phyloP scores from a whole-genome alignment of 2,329 filamentous ascomycete genomes.

The Claviceps africana region DNA sequence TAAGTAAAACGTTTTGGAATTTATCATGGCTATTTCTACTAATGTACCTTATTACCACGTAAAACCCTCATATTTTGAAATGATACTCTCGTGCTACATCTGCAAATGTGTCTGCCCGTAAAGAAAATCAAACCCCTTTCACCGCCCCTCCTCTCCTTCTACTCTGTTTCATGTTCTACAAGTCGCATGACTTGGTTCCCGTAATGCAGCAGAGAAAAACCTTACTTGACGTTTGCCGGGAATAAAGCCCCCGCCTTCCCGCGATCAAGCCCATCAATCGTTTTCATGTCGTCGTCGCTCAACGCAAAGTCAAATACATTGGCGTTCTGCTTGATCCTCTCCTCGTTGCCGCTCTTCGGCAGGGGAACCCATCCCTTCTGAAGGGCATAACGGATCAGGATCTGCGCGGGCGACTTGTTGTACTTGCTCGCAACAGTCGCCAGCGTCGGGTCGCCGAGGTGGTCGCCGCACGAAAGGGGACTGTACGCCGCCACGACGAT shows the following conservation, averaged over 20 bases:
- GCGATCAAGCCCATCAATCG: slow-evolving; percentile 17
- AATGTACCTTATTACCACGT: no score
- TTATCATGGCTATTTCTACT: no score
- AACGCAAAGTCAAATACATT: slow-evolving; percentile 49
- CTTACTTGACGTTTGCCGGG: slow-evolving; percentile 15
- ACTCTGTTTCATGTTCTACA: no score
- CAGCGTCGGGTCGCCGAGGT: slow-evolving; percentile 40
- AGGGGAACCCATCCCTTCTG: slow-evolving; percentile 57
- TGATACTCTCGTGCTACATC: no score
- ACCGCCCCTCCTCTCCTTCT: not conserved
- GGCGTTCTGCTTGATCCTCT: slow-evolving; percentile 45
- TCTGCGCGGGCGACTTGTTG: slow-evolving; percentile 45
- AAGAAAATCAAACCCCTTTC: no score
- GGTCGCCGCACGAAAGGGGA: slow-evolving; percentile 20
- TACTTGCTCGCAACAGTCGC: slow-evolving; percentile 43
- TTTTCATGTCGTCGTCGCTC: slow-evolving; percentile 38
- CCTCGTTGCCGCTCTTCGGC: slow-evolving; percentile 48
- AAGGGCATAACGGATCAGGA: slow-evolving; percentile 54
- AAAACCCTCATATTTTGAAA: no score
- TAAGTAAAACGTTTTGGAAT: no score
- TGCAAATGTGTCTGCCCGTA: no score
- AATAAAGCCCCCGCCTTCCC: slow-evolving; percentile 18
- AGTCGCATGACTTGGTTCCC: no score
- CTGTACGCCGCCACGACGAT: slow-evolving; percentile 39
- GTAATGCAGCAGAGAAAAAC: not conserved